Percentiles rank a stretch among this genome's conserved stretches.
Evolutionary conservation across 1,284 basidiomycete genomes (phyloP).

Genomic region (Porogramme epimiltina): DNA sequence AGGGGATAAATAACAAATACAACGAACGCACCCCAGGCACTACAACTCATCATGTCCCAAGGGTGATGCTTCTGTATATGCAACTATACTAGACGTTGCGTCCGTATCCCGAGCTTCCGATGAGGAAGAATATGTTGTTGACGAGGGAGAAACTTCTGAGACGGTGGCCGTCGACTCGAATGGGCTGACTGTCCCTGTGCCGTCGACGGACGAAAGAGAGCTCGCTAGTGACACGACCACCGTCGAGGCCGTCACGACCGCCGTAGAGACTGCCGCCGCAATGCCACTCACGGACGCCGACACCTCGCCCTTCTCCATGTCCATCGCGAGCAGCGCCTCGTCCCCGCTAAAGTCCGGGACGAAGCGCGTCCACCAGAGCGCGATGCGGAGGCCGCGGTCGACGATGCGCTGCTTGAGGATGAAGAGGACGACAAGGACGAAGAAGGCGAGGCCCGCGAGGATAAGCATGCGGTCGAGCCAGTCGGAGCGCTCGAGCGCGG

Average conservation of each 20-base stretch:
- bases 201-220: not conserved
- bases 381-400: constrained; percentile 69
- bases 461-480: constrained; percentile 90
- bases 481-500: constrained; percentile 85
- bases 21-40: too few relatives aligned
- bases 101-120: too few relatives aligned
- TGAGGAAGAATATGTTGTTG: too few relatives aligned
- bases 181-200: not conserved
- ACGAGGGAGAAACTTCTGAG: too few relatives aligned
- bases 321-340: constrained; percentile 23
- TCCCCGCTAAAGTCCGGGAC: constrained; percentile 44
- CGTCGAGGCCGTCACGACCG: constrained; percentile 4
- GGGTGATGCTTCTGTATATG: too few relatives aligned
- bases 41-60: too few relatives aligned
- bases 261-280: constrained; percentile 4
- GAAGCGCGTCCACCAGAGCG: constrained; percentile 81
- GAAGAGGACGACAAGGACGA: constrained; percentile 81
- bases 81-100: too few relatives aligned
- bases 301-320: constrained; percentile 29
- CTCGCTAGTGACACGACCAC: constrained; percentile 6
- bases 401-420: constrained; percentile 86
- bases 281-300: not conserved
- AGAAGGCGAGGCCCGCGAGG: constrained; percentile 76
- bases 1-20: not conserved
- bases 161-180: too few relatives aligned